Conservation (phyloP, 352 stramenopile species). For the Globisporangium perplexum region DNA sequence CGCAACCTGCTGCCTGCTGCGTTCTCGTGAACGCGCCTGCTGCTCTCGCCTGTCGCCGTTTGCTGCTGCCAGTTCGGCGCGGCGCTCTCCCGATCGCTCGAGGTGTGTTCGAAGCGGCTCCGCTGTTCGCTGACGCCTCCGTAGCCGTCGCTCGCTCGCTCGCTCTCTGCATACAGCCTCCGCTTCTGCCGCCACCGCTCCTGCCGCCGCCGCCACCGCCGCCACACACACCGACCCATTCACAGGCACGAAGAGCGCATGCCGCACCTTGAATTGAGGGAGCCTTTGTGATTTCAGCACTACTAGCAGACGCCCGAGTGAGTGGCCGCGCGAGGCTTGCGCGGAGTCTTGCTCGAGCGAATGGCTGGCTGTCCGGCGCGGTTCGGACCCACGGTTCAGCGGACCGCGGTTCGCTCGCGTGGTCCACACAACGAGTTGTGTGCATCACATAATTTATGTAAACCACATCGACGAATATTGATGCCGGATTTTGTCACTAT, state of each 20-base stretch:
- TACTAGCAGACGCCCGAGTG: slow-evolving; percentile 25
- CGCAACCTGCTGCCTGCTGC: background rate
- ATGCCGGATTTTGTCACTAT: too few relatives aligned
- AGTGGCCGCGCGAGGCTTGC: slow-evolving; percentile 14
- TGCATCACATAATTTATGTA: too few relatives aligned
- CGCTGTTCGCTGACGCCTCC: background rate
- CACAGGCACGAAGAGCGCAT: background rate
- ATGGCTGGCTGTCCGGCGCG: too few relatives aligned
- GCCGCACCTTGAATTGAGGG: slow-evolving; percentile 49
- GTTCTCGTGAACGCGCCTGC: background rate
- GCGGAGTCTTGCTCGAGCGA: background rate
- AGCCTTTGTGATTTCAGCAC: slow-evolving; percentile 88
- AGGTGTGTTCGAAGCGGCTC: background rate
- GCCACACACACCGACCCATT: background rate
- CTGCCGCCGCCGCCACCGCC: background rate
- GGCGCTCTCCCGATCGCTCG: background rate
- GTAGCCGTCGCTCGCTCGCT: slow-evolving; percentile 1
- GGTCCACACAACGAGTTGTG: too few relatives aligned
- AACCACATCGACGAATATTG: too few relatives aligned
- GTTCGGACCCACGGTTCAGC: too few relatives aligned
- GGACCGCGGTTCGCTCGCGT: too few relatives aligned
- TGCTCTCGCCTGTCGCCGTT: background rate
- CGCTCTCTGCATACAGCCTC: background rate
- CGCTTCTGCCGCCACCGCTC: background rate
- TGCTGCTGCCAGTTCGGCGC: background rate